phyloP scores from a whole-genome alignment of 495 filamentous ascomycete genomes.

The Penicillium canariense region DNA sequence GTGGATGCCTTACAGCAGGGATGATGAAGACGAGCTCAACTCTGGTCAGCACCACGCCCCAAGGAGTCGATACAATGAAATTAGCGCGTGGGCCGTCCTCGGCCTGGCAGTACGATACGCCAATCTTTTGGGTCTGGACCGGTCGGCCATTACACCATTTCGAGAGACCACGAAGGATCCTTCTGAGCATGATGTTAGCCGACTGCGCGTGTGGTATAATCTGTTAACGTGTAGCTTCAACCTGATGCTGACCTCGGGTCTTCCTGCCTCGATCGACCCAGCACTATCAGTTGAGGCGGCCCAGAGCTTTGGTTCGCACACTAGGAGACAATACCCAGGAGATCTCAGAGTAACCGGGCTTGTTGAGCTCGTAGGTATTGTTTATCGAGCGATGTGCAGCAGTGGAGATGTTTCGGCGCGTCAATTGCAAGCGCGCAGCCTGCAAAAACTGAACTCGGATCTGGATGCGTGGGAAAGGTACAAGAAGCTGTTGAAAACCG shows the following conservation, averaged over 20 bases:
- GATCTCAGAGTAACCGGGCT: slow-evolving; percentile 15
- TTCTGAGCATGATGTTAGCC: slow-evolving; percentile 6
- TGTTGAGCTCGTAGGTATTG: slow-evolving; percentile 17
- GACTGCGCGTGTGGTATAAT: slow-evolving; percentile 19
- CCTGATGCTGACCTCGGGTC: slow-evolving; percentile 19
- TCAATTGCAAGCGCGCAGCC: slow-evolving; percentile 3
- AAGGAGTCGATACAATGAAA: slow-evolving; percentile 23
- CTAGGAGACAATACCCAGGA: slow-evolving; percentile 5
- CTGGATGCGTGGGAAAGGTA: slow-evolving; percentile 20
- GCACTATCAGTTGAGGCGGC: slow-evolving; percentile 7
- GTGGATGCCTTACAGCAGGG: slow-evolving; percentile 21
- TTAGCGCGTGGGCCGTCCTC: slow-evolving; percentile 18
- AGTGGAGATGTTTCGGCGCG: slow-evolving; percentile 17
- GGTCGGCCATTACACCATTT: slow-evolving; percentile 9
- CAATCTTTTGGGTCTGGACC: slow-evolving; percentile 14
- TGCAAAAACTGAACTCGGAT: slow-evolving; percentile 12
- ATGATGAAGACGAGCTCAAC: slow-evolving; percentile 11
- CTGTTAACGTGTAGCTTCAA: slow-evolving; percentile 22
- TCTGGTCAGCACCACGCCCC: neutral
- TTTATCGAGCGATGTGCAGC: slow-evolving; percentile 13
- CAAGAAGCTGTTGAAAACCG: too few species aligned
- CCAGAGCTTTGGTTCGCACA: slow-evolving; percentile 8
- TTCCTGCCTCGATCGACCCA: slow-evolving; percentile 18
- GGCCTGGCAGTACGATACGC: slow-evolving; percentile 22
- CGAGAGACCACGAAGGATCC: neutral